Evolutionary conservation across 441 rosid species (phyloP).

Genomic region (Aleurites moluccanus): DNA sequence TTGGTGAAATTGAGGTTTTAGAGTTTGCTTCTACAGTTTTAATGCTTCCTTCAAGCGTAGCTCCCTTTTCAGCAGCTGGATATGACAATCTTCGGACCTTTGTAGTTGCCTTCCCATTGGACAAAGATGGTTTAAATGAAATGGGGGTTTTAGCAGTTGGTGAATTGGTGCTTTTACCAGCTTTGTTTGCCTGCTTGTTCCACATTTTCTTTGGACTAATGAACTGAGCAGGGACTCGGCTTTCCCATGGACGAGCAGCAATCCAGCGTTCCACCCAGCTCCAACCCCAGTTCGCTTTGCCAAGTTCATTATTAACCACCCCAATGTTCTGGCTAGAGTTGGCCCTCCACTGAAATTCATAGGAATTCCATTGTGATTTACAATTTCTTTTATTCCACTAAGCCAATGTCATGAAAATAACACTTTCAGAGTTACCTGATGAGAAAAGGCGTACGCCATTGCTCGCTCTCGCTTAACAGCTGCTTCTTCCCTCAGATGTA

Average conservation of each 20-base stretch:
- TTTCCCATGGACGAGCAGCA: constrained; percentile 91
- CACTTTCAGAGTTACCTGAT: constrained; percentile 55
- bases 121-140: constrained; percentile 37
- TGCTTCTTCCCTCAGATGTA: constrained; percentile 86
- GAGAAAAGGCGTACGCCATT: constrained; percentile 94
- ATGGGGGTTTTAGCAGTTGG: constrained; percentile 44
- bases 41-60: constrained; percentile 23
- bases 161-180: constrained; percentile 37
- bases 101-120: constrained; percentile 39
- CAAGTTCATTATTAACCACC: constrained; percentile 48
- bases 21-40: constrained; percentile 26
- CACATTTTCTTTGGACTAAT: constrained; percentile 56
- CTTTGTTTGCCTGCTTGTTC: constrained; percentile 44
- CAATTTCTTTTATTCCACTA: neutral
- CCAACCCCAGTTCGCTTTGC: constrained; percentile 91
- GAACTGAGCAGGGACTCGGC: constrained; percentile 48
- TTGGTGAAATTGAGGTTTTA: constrained; percentile 41
- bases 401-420: neutral
- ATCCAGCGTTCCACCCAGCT: constrained; percentile 97
- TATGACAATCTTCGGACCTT: constrained; percentile 66
- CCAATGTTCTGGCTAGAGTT: constrained; percentile 52
- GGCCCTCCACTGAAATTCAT: constrained; percentile 74
- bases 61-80: constrained; percentile 52
- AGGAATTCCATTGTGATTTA: constrained; percentile 15
- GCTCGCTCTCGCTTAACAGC: constrained; percentile 83